Percentiles rank a stretch among this genome's conserved stretches.
These are phyloP conservation scores for Aspergillus taichungensis DNA, from an alignment of 495 filamentous ascomycete genomes.

Conservation along the genomic window DNA sequence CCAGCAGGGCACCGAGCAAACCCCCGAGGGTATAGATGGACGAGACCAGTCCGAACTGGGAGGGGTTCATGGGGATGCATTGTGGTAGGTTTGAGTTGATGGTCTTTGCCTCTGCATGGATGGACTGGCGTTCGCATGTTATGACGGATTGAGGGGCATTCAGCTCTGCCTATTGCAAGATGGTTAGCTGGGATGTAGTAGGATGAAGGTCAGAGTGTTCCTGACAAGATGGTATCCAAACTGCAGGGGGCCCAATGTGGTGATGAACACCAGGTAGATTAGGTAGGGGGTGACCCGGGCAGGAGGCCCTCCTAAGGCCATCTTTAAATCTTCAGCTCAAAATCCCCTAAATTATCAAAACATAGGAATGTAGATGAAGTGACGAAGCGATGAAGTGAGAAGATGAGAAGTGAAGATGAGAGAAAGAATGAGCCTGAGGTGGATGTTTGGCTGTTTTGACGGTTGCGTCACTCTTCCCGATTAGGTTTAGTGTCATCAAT, in stretches of 20 bases:
- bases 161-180: slow-evolving; percentile 64
- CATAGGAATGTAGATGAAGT: too few relatives aligned
- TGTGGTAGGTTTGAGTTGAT: slow-evolving; percentile 43
- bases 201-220: not conserved
- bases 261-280: slow-evolving; percentile 51
- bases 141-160: slow-evolving; percentile 90
- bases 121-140: slow-evolving; percentile 61
- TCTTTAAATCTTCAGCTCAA: too few relatives aligned
- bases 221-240: slow-evolving; percentile 90
- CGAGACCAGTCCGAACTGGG: slow-evolving; percentile 70
- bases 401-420: not conserved
- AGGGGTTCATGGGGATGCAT: slow-evolving; percentile 75
- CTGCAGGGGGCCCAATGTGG: slow-evolving; percentile 73
- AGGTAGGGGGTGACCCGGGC: slow-evolving; percentile 51
- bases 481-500: too few relatives aligned
- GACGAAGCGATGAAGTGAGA: not conserved
- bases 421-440: too few relatives aligned
- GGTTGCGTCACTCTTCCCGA: too few relatives aligned
- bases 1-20: slow-evolving; percentile 67
- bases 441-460: too few relatives aligned
- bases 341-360: too few relatives aligned
- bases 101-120: slow-evolving; percentile 29
- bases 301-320: slow-evolving; percentile 12
- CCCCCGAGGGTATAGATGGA: slow-evolving; percentile 92
- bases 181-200: slow-evolving; percentile 5